A percentile compares a stretch with the other conserved stretches of the same genome.
Evolutionary conservation across 192 early-diverging fungal genomes (phyloP).

Genomic region (Cladochytrium replicatum): DNA sequence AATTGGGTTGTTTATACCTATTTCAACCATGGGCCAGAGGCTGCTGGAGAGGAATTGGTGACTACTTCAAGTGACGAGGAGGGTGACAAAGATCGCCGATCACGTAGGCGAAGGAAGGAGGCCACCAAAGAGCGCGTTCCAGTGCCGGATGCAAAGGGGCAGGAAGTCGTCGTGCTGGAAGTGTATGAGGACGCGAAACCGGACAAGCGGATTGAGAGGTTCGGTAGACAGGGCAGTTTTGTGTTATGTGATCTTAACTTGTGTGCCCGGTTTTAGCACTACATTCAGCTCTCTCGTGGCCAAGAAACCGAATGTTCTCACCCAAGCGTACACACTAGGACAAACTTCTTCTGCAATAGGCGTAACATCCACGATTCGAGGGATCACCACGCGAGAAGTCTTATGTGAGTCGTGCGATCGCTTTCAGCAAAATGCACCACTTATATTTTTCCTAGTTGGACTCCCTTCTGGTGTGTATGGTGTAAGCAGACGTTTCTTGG

Average conservation of each 20-base stretch:
- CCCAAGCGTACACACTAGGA: slow-evolving; percentile 68
- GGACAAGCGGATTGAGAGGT: slow-evolving; percentile 59
- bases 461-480: slow-evolving; percentile 45
- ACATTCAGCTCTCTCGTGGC: slow-evolving; percentile 66
- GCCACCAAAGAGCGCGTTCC: slow-evolving; percentile 5
- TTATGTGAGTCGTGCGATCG: slow-evolving; percentile 40
- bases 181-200: slow-evolving; percentile 68
- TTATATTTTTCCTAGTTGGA: slow-evolving; percentile 39
- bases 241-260: background rate
- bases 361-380: slow-evolving; percentile 70
- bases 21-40: slow-evolving; percentile 68
- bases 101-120: slow-evolving; percentile 1
- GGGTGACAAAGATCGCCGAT: slow-evolving; percentile 8
- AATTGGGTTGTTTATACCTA: slow-evolving; percentile 82
- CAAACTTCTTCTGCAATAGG: slow-evolving; percentile 68
- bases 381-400: slow-evolving; percentile 80
- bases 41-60: slow-evolving; percentile 5
- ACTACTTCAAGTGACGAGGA: slow-evolving; percentile 5
- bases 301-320: slow-evolving; percentile 58
- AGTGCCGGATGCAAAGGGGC: slow-evolving; percentile 50
- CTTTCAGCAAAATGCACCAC: slow-evolving; percentile 3
- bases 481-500: slow-evolving; percentile 62
- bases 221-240: slow-evolving; percentile 2
- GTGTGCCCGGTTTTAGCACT: slow-evolving; percentile 39
- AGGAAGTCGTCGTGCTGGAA: slow-evolving; percentile 73